Percentiles rank a stretch among this genome's conserved stretches.
Evolutionary conservation across 192 early-diverging fungal genomes (phyloP).

Genomic region (Umbelopsis isabellina): DNA sequence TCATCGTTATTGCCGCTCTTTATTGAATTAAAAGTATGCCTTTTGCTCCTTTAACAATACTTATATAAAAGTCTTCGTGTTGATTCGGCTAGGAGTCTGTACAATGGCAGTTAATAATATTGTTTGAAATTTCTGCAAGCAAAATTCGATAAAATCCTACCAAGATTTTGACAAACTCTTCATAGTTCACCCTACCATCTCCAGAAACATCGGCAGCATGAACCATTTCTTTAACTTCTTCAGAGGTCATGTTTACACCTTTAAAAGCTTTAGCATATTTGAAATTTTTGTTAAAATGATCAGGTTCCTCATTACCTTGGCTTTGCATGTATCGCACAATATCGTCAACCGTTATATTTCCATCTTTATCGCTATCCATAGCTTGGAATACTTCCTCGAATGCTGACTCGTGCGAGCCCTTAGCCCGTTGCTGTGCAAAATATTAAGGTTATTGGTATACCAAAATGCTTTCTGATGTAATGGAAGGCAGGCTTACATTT

Average conservation of each 20-base stretch:
- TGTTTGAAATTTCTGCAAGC: background rate
- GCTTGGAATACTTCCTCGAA: conserved; percentile 26
- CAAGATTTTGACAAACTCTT: conserved; percentile 55
- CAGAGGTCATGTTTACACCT: conserved; percentile 6
- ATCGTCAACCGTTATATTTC: conserved; percentile 28
- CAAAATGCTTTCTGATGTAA: background rate
- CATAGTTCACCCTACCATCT: conserved; percentile 23
- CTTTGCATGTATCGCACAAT: conserved; percentile 24
- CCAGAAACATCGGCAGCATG: conserved; percentile 4
- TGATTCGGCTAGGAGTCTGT: conserved; percentile 15
- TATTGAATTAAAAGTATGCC: too few relatives aligned
- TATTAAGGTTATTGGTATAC: too few relatives aligned
- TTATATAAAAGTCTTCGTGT: background rate
- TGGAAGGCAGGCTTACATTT: background rate
- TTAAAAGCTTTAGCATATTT: background rate
- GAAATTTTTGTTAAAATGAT: background rate
- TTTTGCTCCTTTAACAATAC: too few relatives aligned
- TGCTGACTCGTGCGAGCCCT: conserved; percentile 26
- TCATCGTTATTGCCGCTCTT: too few relatives aligned
- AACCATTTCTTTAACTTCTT: conserved; percentile 15
- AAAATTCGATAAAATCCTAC: conserved; percentile 6
- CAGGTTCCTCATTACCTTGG: conserved; percentile 23
- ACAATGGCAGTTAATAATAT: too few relatives aligned
- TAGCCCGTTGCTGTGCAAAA: conserved; percentile 28
- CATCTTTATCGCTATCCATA: conserved; percentile 37